Evolutionary conservation across 2,329 filamentous ascomycete species (phyloP).

Genomic region (Lecanosticta acicola): DNA sequence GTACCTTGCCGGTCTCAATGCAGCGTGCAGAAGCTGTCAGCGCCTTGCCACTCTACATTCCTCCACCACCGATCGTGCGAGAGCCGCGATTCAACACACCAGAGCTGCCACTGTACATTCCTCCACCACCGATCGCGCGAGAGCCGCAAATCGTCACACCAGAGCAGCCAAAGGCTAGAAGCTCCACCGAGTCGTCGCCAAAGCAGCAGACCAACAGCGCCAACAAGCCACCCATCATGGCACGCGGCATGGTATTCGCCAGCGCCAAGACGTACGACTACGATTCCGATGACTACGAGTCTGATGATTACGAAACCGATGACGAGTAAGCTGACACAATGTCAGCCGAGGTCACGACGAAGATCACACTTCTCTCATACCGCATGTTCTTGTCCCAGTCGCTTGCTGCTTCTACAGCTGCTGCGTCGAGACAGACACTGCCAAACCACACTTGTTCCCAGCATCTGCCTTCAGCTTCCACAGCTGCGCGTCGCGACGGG

Average conservation of each 20-base stretch:
- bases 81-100: neutral
- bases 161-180: neutral
- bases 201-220: too few species aligned
- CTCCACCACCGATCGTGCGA: neutral
- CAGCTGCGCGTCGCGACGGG: too few species aligned
- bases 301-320: neutral
- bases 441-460: too few species aligned
- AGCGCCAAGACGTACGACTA: neutral
- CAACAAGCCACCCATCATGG: neutral
- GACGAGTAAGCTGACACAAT: neutral
- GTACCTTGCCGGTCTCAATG: too few species aligned
- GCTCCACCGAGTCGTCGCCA: too few species aligned
- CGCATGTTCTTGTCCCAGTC: too few species aligned
- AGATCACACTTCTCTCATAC: too few species aligned
- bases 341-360: too few species aligned
- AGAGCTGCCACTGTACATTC: slow-evolving; percentile 4
- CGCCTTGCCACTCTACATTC: slow-evolving; percentile 2
- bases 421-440: too few species aligned
- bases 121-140: neutral
- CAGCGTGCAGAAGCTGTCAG: neutral
- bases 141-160: neutral
- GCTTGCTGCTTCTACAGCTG: too few species aligned
- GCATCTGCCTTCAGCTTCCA: too few species aligned
- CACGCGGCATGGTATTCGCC: slow-evolving; percentile 4
- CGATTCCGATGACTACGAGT: neutral